Evolutionary conservation across 768 basidiomycete species (phyloP).

Genomic region (Kondoa malvinella): DNA sequence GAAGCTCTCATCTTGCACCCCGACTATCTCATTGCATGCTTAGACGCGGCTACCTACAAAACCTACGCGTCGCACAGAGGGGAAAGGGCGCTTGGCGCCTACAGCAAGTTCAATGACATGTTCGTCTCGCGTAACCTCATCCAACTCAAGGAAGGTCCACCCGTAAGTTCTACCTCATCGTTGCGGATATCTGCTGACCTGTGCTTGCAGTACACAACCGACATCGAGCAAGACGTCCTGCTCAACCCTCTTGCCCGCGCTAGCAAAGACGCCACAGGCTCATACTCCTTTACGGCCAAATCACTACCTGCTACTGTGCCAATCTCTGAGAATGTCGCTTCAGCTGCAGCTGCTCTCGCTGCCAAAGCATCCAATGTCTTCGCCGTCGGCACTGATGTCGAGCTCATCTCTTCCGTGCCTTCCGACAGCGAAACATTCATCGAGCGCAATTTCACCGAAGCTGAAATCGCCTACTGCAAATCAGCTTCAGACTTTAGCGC

Average conservation of each 20-base stretch:
- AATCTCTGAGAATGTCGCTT: conserved; percentile 10
- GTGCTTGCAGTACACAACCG: conserved; percentile 42
- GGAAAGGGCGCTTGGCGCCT: conserved; percentile 50
- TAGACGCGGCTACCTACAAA: conserved; percentile 60
- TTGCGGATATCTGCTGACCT: conserved; percentile 73
- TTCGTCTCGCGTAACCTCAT: conserved; percentile 14
- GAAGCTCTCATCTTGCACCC: conserved; percentile 75
- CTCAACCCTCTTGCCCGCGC: conserved; percentile 87
- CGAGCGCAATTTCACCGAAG: conserved; percentile 77
- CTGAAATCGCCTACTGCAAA: conserved; percentile 69
- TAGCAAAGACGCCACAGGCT: conserved; percentile 61
- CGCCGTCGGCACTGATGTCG: conserved; percentile 26
- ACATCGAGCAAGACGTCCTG: conserved; percentile 69
- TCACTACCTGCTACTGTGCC: conserved; percentile 34
- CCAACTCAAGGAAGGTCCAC: conserved; percentile 8
- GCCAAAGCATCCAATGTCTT: conserved; percentile 17
- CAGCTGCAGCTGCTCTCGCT: conserved; percentile 11
- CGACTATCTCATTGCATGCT: conserved; percentile 67
- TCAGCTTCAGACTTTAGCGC: conserved; percentile 69
- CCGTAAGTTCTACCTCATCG: conserved; percentile 35
- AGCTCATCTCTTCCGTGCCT: conserved; percentile 74
- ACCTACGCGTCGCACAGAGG: conserved; percentile 56
- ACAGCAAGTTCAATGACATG: conserved; percentile 27
- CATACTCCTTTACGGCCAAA: conserved; percentile 59
- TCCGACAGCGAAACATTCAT: conserved; percentile 75